phyloP scores from a whole-genome alignment of 2,329 filamentous ascomycete species.

The Colletotrichum sp. region DNA sequence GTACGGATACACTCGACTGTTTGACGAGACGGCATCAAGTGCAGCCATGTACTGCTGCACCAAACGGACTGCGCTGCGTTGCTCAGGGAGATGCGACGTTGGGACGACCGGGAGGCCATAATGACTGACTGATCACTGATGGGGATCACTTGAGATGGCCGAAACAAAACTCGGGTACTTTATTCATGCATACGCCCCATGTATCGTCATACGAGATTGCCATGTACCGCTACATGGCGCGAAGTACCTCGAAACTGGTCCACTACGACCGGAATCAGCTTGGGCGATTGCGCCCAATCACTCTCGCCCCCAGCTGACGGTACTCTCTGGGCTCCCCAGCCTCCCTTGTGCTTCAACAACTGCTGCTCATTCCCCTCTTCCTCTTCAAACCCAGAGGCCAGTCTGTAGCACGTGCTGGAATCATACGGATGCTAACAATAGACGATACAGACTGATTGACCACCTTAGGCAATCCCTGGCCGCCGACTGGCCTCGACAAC shows the following conservation, averaged over 20 bases:
- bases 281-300: conserved; percentile 15
- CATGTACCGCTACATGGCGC: conserved; percentile 30
- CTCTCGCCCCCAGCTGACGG: not conserved
- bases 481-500: not conserved
- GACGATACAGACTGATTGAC: not conserved
- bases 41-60: not conserved
- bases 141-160: not conserved
- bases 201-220: conserved; percentile 29
- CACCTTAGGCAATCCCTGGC: not conserved
- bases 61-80: not conserved
- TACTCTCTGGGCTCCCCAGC: conserved; percentile 7
- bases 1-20: not conserved
- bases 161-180: conserved; percentile 29
- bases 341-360: not conserved
- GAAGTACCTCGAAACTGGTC: conserved; percentile 23
- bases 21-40: not conserved
- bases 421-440: not conserved
- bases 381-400: not conserved
- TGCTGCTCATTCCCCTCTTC: not conserved
- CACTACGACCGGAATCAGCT: conserved; percentile 11
- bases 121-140: conserved; percentile 7
- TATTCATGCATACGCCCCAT: conserved; percentile 28
- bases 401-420: not conserved
- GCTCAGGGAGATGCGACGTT: conserved; percentile 11
- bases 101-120: conserved; percentile 9